Evolutionary conservation across 352 stramenopile species (phyloP).

Genomic region (Elongisporangium senticosum): DNA sequence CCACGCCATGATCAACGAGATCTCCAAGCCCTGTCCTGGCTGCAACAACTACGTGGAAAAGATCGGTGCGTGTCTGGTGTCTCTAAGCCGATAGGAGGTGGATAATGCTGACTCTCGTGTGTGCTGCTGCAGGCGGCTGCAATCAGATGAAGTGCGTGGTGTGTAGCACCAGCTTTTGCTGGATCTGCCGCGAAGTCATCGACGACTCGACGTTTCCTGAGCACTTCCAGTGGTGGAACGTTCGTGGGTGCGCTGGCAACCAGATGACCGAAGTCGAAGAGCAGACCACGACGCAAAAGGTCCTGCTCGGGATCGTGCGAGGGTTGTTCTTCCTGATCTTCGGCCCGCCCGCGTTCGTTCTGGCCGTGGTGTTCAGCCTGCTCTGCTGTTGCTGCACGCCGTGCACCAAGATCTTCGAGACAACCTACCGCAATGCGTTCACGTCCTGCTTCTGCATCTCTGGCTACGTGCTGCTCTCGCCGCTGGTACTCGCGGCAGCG

Average conservation of each 20-base stretch:
- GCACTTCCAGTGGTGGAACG: conserved; percentile 88
- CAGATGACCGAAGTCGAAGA: conserved; percentile 62
- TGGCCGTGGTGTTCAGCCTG: conserved; percentile 48
- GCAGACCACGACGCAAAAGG: conserved; percentile 30
- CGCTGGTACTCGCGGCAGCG: conserved; percentile 26
- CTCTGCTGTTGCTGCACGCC: conserved; percentile 65
- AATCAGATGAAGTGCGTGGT: conserved; percentile 89
- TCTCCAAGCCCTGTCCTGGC: conserved; percentile 81
- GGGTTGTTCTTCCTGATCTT: conserved; percentile 61
- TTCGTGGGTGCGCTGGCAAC: conserved; percentile 61
- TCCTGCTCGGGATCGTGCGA: conserved; percentile 29
- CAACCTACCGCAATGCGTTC: conserved; percentile 51
- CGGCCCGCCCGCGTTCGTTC: conserved; percentile 47
- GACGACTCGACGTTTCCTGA: conserved; percentile 81
- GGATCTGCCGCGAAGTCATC: conserved; percentile 79
- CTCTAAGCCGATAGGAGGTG: not conserved
- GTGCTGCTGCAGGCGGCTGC: conserved; percentile 53
- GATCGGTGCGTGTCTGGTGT: conserved; percentile 23
- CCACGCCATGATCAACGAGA: conserved; percentile 65
- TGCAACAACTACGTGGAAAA: conserved; percentile 90
- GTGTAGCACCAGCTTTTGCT: conserved; percentile 86
- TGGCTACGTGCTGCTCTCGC: conserved; percentile 47
- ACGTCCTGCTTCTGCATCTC: conserved; percentile 59
- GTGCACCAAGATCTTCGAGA: conserved; percentile 35
- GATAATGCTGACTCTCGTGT: not conserved